Percentiles rank a stretch among this genome's conserved stretches.
Evolutionary conservation across 768 basidiomycete species (phyloP).

Genomic region (Baorangia bicolor): DNA sequence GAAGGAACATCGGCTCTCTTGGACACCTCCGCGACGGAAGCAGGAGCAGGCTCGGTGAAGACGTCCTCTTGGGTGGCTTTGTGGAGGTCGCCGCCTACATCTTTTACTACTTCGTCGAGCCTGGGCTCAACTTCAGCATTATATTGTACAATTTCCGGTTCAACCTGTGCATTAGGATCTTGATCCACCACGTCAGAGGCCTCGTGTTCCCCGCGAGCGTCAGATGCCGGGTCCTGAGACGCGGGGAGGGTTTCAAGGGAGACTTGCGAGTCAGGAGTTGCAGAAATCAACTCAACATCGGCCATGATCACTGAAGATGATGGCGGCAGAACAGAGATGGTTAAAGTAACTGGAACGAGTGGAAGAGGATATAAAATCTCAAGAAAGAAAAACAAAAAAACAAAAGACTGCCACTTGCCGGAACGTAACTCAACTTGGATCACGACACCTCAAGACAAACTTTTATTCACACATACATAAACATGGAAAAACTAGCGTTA

Average conservation of each 20-base stretch:
- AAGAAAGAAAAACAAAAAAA: conserved; percentile 10
- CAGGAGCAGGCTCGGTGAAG: conserved; percentile 14
- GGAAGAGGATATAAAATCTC: conserved; percentile 10
- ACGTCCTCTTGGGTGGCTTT: conserved; percentile 27
- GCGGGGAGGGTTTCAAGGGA: conserved; percentile 21
- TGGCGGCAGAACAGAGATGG: conserved; percentile 1
- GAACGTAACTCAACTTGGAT: conserved; percentile 14
- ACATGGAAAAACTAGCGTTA: conserved; percentile 23
- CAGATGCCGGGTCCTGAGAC: conserved; percentile 19
- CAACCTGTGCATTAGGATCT: conserved; percentile 21
- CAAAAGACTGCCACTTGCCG: conserved; percentile 3
- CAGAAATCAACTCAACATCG: conserved; percentile 32
- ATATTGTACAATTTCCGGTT: conserved; percentile 22
- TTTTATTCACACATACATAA: conserved; percentile 20
- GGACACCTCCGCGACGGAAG: conserved; percentile 20
- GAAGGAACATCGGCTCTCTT: too few species aligned
- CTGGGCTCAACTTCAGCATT: conserved; percentile 11
- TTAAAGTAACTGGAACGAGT: conserved; percentile 4
- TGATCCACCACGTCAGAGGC: conserved; percentile 35
- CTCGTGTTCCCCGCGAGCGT: conserved; percentile 40
- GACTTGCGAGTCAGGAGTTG: conserved; percentile 21
- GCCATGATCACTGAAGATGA: conserved; percentile 36
- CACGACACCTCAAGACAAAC: conserved; percentile 8
- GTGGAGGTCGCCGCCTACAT: conserved; percentile 15
- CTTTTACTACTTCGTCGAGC: conserved; percentile 17